These are phyloP conservation scores for Botrytis cinerea DNA, from an alignment of 2,329 filamentous ascomycete species.

Conservation along the genomic window DNA sequence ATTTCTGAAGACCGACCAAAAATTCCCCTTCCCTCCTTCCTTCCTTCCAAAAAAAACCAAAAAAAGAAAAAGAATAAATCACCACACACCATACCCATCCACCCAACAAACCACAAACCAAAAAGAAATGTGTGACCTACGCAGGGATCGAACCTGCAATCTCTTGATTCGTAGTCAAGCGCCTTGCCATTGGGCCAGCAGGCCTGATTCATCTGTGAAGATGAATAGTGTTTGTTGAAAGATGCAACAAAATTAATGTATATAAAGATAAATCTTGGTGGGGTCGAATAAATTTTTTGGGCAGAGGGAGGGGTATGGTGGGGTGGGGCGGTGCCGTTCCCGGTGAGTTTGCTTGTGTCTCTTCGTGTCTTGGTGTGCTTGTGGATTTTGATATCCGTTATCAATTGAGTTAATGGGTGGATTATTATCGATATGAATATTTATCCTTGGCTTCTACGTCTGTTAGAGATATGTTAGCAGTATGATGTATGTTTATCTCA, in stretches of 20 bases:
- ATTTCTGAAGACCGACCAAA: not conserved
- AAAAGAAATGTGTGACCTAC: conserved; percentile 29
- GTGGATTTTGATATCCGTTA: no score
- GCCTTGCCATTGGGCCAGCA: conserved; percentile 50
- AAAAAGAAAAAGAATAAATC: no score
- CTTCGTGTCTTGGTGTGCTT: not conserved
- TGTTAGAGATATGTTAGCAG: not conserved
- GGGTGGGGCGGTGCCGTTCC: not conserved
- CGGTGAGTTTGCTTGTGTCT: not conserved
- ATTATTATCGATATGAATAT: not conserved
- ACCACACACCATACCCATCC: no score
- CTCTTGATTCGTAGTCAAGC: conserved; percentile 53
- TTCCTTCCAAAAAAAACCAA: not conserved
- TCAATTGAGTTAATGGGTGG: no score
- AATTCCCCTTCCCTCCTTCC: not conserved
- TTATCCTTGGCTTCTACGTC: not conserved
- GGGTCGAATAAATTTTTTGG: not conserved
- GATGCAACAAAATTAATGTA: accelerated
- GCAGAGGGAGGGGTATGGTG: not conserved
- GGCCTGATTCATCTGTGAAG: not conserved
- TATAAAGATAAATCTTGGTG: not conserved
- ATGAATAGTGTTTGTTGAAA: not conserved
- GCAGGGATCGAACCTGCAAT: conserved; percentile 49
- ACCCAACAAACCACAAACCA: no score
- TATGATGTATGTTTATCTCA: not conserved